Evolutionary conservation across 1,284 basidiomycete species (phyloP), one percentile per base, ranked within the genome.

Genomic region (Ustilago lituana): DNA sequence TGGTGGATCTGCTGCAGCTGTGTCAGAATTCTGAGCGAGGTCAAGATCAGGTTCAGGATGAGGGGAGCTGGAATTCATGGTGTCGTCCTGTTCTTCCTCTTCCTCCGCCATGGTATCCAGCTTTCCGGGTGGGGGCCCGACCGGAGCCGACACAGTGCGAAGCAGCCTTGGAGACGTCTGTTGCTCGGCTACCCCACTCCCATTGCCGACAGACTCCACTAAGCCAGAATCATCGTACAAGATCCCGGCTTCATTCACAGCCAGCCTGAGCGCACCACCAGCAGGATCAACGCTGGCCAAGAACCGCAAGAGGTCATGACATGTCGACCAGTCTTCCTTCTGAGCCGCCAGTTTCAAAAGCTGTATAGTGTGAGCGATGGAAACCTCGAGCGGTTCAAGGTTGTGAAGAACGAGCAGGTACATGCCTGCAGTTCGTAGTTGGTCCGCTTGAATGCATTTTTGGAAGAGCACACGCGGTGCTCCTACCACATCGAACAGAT

Each of bases 331-430:
- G 36, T 78, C 67, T 14, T 70, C 51, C 22, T 60, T 64, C n/a
- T 49, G 44, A 27, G 52, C 69, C 8, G 72, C 72, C 15, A 74
- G 32, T 24, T 67, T 68, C n/a, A 78, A 61, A 36, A 80, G 57
- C 39, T 69, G 47, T 19, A 77, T 62, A 9, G 76, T 77, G 37
- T 78, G 69, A 2, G 62, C 62, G 5, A 59, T 76, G 40, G 73
- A 78, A 29, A 73, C 70, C 65, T 93, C 91, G 44, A 92, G 84
- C 65, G 94, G 91, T 78, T 98, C 93, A 44, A 98, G 85, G 65
- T 91, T 93, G 82, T 98, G 94, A 56, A 98, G 84, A 2, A 98
- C 93, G 24, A 98, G 86, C 9, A 98, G 86, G 82, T 97, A 98
- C 14, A 92, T 94, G 0, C 90, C 92, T 0, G 96, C 96, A 1